Evolutionary conservation across 169 alveolate genomes (phyloP), one percentile per base, ranked within the genome.

Genomic region (Cryptosporidium baileyi): DNA sequence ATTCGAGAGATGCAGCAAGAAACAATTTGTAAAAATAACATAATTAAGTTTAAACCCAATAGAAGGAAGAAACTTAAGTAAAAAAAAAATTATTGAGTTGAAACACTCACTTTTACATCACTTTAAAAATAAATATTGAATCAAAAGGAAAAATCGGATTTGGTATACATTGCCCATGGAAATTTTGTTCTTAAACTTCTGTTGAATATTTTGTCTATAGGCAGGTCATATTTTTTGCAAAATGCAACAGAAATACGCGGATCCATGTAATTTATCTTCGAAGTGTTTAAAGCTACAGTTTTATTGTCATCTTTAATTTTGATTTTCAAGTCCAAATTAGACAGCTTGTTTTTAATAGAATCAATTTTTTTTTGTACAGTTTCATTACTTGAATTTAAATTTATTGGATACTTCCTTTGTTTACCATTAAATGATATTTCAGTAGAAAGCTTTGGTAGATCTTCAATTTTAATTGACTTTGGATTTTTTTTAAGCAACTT

Each of bases 181-280:
- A 98, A 98, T 89, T 98, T 98, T 62, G 92, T 93, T 88, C 99
- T 90, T 41, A 93, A 80, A 19, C 94, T 91, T 88, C 95, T 96
- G 67, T 97, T 94, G 91, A 98, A 97, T 61, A 96, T 92, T 90
- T 96, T 98, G 92, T 97, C 99, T 57, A 98, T 97, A 4, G 99
- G 98, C 9, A 97, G 95, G 80, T 97, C 99, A 85, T 92, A 92
- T 63, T 93, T 90, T 85, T 97, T 97, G 82, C 99, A 97, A 94
- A 97, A 98, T 47, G 98, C 96, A 32, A 97, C 98, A 2, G 99
- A 94, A 47, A 98, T 97, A 82, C 99, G 92, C 1, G 99, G 99
- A 90, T 98, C 99, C 99, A 97, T 97, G 91, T 98, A 98, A 91
- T 98, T 98, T 79, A 97, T 97, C 90, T 98, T 98, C n/a, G 99